Base-by-base conservation (phyloP, 2,329 filamentous ascomycete genomes). In the Ophiognomonia clavigignenti-juglandacearum region DNA sequence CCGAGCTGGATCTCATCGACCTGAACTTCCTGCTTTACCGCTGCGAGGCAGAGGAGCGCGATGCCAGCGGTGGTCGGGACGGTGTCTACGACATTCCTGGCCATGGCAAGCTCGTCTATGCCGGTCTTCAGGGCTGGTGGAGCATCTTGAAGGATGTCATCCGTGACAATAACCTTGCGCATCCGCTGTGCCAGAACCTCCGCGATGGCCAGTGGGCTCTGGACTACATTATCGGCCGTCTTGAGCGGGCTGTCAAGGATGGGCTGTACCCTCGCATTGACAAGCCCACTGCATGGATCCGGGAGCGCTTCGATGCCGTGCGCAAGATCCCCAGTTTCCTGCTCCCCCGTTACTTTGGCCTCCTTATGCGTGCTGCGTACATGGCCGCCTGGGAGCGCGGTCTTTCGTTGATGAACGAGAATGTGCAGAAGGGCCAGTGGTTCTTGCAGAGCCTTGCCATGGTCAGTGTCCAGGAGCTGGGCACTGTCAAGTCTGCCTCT, bases 41-140 rank as follows among this genome's bases (percentile, higher is more conserved):
- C 50, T 95, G 88, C 55, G 91, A 97, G 52, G 82, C 89, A 3
- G 93, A 98, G 64, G 95, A 82, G 65, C 79, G 81, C 39, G 89
- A 93, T 56, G 81, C 79, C 6, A 96, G 86, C 54, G 78, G 77
- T 43, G 88, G 89, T 4, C 77, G 79, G 50, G 88, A 96, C 62
- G 92, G 93, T n/a, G 83, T 84, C 8, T 98, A 97, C 67, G 79
- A 83, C 43, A 85, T 98, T 54, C 93, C 93, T 2, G 83, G 84
- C 1, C 74, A 90, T 60, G 92, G 91, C 3, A 82, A 86, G 50
- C 77, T 96, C 35, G 88, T 96, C 2, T 98, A 97, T 64, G 92
- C 92, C 51, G 93, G 93, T 51, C 75, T 98, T n/a, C 93, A 98
- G 64, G 95, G 95, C 31, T 98, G 93, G 92, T 96, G 92, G 90